Percentiles rank a stretch among this genome's conserved stretches.
Conservation (phyloP, 768 basidiomycete species). For the Boletus patriciae region DNA sequence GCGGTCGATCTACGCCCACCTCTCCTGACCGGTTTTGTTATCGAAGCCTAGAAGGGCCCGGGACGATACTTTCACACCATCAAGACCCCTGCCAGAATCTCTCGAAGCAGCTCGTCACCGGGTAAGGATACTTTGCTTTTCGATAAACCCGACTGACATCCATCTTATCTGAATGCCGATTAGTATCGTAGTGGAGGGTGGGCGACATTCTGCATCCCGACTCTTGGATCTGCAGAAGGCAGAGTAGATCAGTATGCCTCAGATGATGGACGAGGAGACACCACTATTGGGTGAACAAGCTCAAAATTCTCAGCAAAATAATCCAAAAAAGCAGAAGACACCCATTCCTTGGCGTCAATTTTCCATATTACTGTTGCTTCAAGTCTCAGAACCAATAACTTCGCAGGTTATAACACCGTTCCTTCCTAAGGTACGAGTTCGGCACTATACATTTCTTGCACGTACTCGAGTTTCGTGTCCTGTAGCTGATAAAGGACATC, state of each 20-base stretch:
- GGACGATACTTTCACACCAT: not conserved
- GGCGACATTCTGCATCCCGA: too few species aligned
- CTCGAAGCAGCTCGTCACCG: not conserved
- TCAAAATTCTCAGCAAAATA: constrained; percentile 6
- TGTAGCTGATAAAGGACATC: constrained; percentile 31
- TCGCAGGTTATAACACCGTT: constrained; percentile 75
- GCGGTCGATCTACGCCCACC: too few species aligned
- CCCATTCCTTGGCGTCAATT: constrained; percentile 73
- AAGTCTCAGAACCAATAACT: constrained; percentile 73
- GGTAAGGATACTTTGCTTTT: not conserved
- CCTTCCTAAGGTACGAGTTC: constrained; percentile 51
- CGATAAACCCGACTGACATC: not conserved
- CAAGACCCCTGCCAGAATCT: too few species aligned
- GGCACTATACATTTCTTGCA: not conserved
- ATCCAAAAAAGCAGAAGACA: constrained; percentile 37
- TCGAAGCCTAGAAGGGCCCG: too few species aligned
- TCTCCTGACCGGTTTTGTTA: not conserved
- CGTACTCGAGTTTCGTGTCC: not conserved
- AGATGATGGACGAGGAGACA: constrained; percentile 54
- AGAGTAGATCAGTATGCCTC: constrained; percentile 11
- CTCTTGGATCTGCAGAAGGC: too few species aligned
- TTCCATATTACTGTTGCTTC: constrained; percentile 63
- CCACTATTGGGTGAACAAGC: constrained; percentile 44
- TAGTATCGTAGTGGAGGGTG: too few species aligned
- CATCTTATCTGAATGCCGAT: not conserved